Conservation (phyloP, 192 early-diverging fungal genomes). For the Entrophospora sp. region DNA sequence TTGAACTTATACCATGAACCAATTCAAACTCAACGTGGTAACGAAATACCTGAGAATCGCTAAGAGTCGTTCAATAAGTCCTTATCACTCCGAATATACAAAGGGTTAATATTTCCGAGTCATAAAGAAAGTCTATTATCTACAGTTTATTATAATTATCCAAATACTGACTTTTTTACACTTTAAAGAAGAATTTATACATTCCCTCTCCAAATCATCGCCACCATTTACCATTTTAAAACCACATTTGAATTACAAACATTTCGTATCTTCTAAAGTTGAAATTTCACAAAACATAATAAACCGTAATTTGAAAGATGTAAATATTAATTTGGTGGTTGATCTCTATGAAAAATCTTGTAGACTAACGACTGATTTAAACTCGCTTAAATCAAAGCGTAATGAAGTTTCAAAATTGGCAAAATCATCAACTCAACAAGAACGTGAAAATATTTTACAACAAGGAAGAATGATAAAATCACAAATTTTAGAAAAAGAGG, state of each 20-base stretch:
- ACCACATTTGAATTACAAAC: slow-evolving; percentile 19
- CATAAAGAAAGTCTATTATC: too few species aligned
- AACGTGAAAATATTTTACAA: slow-evolving; percentile 12
- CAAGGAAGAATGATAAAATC: slow-evolving; percentile 53
- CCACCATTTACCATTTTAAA: neutral
- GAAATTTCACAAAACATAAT: slow-evolving; percentile 6
- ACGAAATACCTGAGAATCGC: too few species aligned
- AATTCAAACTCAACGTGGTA: too few species aligned
- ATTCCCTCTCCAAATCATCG: too few species aligned
- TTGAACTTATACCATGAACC: too few species aligned
- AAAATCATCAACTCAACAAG: neutral
- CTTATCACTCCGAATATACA: too few species aligned
- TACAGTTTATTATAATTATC: too few species aligned
- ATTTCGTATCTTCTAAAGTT: neutral
- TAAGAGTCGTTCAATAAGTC: too few species aligned
- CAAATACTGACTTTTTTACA: too few species aligned
- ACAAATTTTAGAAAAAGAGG: slow-evolving; percentile 43
- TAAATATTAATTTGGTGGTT: neutral
- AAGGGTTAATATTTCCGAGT: too few species aligned
- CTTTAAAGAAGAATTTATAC: too few species aligned
- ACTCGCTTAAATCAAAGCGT: neutral
- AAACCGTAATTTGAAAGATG: slow-evolving; percentile 13
- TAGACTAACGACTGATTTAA: neutral
- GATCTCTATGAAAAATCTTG: neutral
- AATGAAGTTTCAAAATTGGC: slow-evolving; percentile 2